These are phyloP conservation scores for Citrullus amarus DNA, from an alignment of 306 rosid genomes.

Conservation along the genomic window DNA sequence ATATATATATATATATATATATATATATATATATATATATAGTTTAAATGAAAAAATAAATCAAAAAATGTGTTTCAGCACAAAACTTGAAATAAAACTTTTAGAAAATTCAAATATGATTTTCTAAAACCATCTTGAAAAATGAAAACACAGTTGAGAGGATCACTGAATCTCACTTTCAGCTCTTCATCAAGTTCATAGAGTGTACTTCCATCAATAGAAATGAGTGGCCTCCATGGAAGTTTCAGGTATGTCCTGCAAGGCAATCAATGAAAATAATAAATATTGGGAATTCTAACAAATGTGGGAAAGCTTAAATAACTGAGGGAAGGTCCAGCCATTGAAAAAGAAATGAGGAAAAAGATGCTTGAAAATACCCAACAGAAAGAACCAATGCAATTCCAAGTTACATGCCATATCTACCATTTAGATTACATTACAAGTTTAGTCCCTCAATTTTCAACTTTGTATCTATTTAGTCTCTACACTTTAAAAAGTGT, in stretches of 20 bases:
- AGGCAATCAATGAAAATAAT: slow-evolving; percentile 3
- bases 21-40: too few relatives aligned
- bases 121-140: neutral
- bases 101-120: neutral
- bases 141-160: neutral
- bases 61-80: neutral
- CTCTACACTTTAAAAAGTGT: too few relatives aligned
- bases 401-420: neutral
- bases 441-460: too few relatives aligned
- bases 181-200: slow-evolving; percentile 50
- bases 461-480: too few relatives aligned
- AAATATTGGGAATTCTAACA: neutral
- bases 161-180: slow-evolving; percentile 29
- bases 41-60: neutral
- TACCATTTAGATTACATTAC: neutral
- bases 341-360: neutral
- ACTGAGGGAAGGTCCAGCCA: neutral
- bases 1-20: too few relatives aligned
- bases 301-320: neutral
- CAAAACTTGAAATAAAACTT: neutral
- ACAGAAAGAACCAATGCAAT: neutral
- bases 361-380: neutral
- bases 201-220: slow-evolving; percentile 56
- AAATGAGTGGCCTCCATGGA: slow-evolving; percentile 85
- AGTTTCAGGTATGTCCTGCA: slow-evolving; percentile 81